These are phyloP conservation scores for Xanthoparmelia taractica DNA, from an alignment of 495 filamentous ascomycete genomes.

Conservation along the genomic window DNA sequence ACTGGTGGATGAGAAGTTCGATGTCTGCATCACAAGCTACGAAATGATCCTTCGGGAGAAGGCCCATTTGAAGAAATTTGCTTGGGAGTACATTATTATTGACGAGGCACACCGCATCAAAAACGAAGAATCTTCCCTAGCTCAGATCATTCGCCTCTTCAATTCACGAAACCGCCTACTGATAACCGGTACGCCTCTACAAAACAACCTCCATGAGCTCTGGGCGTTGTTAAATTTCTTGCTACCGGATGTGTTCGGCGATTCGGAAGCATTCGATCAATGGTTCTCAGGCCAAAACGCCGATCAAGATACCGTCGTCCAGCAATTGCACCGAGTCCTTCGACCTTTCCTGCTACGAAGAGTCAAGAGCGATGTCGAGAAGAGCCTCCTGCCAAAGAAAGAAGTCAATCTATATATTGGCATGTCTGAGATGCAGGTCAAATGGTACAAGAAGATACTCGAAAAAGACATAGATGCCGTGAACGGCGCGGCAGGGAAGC, in stretches of 20 bases:
- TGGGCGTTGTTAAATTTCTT: conserved; percentile 98
- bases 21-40: conserved; percentile 92
- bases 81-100: conserved; percentile 99
- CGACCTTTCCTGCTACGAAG: conserved; percentile 91
- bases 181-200: conserved; percentile 94
- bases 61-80: conserved; percentile 89
- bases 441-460: conserved; percentile 98
- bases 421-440: conserved; percentile 98
- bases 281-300: conserved; percentile 89
- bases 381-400: conserved; percentile 95
- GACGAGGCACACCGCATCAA: conserved; percentile 99
- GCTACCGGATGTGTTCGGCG: conserved; percentile 94
- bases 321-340: conserved; percentile 89
- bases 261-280: conserved; percentile 94
- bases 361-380: conserved; percentile 98
- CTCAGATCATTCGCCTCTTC: conserved; percentile 95
- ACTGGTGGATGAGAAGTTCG: conserved; percentile 83
- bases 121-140: conserved; percentile 95
- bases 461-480: conserved; percentile 99
- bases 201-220: conserved; percentile 98
- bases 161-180: conserved; percentile 91
- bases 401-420: conserved; percentile 95
- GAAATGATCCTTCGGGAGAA: conserved; percentile 97
- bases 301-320: conserved; percentile 93
- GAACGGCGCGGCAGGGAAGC: conserved; percentile 91